These are phyloP conservation scores for Solanum gandarillasii DNA, from an alignment of 257 asterid species.

Conservation along the genomic window DNA sequence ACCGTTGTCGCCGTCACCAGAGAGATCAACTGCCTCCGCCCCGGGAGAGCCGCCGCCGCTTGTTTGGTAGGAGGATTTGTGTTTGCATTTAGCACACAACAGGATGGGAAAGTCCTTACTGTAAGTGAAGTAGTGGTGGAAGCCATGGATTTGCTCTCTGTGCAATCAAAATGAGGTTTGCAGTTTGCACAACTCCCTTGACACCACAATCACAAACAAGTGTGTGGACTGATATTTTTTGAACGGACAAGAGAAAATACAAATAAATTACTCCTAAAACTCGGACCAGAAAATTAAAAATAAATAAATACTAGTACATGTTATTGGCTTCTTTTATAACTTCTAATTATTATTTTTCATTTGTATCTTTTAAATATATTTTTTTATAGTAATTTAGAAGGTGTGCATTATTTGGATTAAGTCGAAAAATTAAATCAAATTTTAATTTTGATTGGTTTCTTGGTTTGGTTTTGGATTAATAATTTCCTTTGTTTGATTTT, in stretches of 20 bases:
- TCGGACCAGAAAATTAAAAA: not conserved
- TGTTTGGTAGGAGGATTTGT: slow-evolving; percentile 10
- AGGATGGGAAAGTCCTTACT: slow-evolving; percentile 23
- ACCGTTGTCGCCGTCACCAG: slow-evolving; percentile 53
- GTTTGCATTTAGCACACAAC: slow-evolving; percentile 7
- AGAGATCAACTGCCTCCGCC: slow-evolving; percentile 56
- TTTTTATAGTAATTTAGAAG: not conserved
- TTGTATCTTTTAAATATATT: not conserved
- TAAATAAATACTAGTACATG: no score
- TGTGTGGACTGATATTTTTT: not conserved
- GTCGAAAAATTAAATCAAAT: no score
- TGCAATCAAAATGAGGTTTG: slow-evolving; percentile 5
- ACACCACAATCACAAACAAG: not conserved
- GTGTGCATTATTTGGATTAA: not conserved
- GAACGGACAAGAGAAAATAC: not conserved
- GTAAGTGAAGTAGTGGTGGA: slow-evolving; percentile 30
- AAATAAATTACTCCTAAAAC: not conserved
- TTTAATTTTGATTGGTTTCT: not conserved
- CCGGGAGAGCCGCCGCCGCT: slow-evolving; percentile 23
- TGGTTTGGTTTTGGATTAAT: not conserved
- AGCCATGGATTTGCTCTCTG: slow-evolving; percentile 33
- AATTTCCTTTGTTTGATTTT: no score
- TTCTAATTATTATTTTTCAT: not conserved
- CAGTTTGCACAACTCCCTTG: not conserved
- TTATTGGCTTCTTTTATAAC: not conserved